Percentiles rank a stretch among this genome's conserved stretches.
Evolutionary conservation across 1,284 basidiomycete genomes (phyloP).

Genomic region (Leccinum holopus): DNA sequence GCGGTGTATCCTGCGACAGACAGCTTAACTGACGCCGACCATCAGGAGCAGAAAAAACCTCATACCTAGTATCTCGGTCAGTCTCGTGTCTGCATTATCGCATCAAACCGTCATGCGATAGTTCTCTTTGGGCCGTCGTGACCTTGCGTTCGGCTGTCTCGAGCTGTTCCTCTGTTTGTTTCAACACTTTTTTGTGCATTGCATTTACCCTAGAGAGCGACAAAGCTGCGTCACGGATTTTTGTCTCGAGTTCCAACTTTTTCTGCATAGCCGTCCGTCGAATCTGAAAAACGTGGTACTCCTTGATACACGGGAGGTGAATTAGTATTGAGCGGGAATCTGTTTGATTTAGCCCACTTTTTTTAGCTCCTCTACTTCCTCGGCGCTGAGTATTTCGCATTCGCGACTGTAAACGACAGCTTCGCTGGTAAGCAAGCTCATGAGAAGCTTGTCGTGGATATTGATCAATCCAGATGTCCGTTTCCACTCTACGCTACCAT

Average conservation of each 20-base stretch:
- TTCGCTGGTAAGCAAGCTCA: conserved; percentile 83
- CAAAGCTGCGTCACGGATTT: conserved; percentile 76
- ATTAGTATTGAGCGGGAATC: conserved; percentile 2
- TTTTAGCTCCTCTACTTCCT: conserved; percentile 90
- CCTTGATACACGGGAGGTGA: conserved; percentile 41
- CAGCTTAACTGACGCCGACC: too few species aligned
- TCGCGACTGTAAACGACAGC: conserved; percentile 80
- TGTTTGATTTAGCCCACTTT: conserved; percentile 54
- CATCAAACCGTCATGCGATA: conserved; percentile 22
- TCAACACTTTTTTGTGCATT: conserved; percentile 56
- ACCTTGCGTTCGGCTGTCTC: conserved; percentile 67
- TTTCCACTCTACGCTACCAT: conserved; percentile 37
- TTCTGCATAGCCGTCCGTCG: conserved; percentile 61
- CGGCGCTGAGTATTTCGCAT: conserved; percentile 72
- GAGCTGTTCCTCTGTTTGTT: conserved; percentile 70
- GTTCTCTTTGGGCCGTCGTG: conserved; percentile 64
- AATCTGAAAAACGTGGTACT: conserved; percentile 60
- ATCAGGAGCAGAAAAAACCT: too few species aligned
- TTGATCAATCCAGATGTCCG: conserved; percentile 46
- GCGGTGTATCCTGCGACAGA: too few species aligned
- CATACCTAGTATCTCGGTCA: too few species aligned
- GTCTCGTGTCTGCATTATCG: too few species aligned
- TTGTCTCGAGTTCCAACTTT: conserved; percentile 73
- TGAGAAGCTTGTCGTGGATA: conserved; percentile 73
- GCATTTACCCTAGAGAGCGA: conserved; percentile 68